A percentile compares a stretch with the other conserved stretches of the same genome.
These are phyloP conservation scores for Daldinia sp. DNA, from an alignment of 2,329 filamentous ascomycete genomes.

Conservation along the genomic window DNA sequence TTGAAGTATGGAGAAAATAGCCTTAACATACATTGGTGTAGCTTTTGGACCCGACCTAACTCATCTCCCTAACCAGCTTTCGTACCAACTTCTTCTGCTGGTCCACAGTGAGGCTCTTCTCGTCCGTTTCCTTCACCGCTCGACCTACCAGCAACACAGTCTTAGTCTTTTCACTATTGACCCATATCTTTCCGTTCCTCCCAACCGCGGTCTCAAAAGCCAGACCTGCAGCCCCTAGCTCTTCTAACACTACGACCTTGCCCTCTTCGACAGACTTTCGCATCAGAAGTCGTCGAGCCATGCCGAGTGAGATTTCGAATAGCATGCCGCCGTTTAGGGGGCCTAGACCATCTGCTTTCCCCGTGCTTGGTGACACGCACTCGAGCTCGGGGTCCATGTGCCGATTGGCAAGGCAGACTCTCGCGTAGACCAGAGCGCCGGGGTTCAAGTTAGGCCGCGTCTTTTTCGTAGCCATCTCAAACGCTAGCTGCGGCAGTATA, in stretches of 20 bases:
- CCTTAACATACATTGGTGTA: constrained; percentile 13
- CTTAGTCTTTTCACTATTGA: constrained; percentile 80
- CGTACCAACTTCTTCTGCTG: constrained; percentile 78
- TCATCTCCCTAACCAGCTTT: constrained; percentile 71
- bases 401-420: constrained; percentile 80
- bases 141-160: constrained; percentile 82
- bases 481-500: constrained; percentile 86
- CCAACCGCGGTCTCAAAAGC: constrained; percentile 95
- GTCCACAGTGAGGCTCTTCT: constrained; percentile 70
- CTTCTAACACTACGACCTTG: constrained; percentile 79
- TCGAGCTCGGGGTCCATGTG: constrained; percentile 92
- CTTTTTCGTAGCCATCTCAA: constrained; percentile 93
- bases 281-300: constrained; percentile 83
- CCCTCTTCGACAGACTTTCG: constrained; percentile 71
- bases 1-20: constrained; percentile 35
- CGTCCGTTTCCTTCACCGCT: constrained; percentile 82
- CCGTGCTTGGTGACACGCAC: constrained; percentile 86
- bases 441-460: constrained; percentile 81
- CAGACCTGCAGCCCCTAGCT: constrained; percentile 79
- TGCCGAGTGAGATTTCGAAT: constrained; percentile 81
- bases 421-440: constrained; percentile 89
- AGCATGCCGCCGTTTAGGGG: constrained; percentile 88
- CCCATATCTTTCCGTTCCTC: constrained; percentile 92
- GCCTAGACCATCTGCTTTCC: constrained; percentile 89
- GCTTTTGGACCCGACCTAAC: constrained; percentile 52